Base-by-base conservation (phyloP, 805 yeast species). In the Saccharomyces jurei region DNA sequence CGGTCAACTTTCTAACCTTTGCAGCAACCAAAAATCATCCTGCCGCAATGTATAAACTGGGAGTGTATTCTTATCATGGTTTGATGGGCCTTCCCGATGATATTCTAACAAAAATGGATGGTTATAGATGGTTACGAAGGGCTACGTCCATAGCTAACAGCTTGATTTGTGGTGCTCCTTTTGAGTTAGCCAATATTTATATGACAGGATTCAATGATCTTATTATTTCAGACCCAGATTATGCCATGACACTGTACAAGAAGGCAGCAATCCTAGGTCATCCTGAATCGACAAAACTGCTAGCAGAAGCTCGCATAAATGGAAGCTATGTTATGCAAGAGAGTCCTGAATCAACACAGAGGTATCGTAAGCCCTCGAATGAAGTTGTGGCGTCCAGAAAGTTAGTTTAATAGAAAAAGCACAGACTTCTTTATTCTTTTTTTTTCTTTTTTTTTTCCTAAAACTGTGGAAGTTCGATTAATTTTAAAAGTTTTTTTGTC, bases 21-120 rank as follows among this genome's bases (percentile, higher is more conserved):
- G 96, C 97, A 0, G 95, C 97, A 0, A 78, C 89, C 31, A 85
- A 85, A 66, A 87, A 87, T 63, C 97, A 92, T 69, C 89, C 97
- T 0, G 89, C 95, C 21, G 96, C 97, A 11, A 88, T 91, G 94
- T 86, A 85, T 73, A 87, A 90, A 67, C 76, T 89, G 60, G 98
- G 97, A 5, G 77, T 88, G 49, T 89, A 89, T 61, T 85, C 87
- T 46, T 91, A 85, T 70, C 81, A 89, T 65, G 82, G 87, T 8
- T 77, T 85, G 55, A 83, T 91, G 89, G 97, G 97, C 0, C 67
- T 90, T 32, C 74, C 83, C 2, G 77, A 80, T 55, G 84, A 81
- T 61, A 73, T 82, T 30, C 81, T 78, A 50, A 82, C 87, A 22
- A 86, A 89, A 63, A 84, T 84, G 63, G 81, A 81, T 60, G 98